Evolutionary conservation across 805 yeast genomes (phyloP).

Genomic region (Blastobotrys americana): DNA sequence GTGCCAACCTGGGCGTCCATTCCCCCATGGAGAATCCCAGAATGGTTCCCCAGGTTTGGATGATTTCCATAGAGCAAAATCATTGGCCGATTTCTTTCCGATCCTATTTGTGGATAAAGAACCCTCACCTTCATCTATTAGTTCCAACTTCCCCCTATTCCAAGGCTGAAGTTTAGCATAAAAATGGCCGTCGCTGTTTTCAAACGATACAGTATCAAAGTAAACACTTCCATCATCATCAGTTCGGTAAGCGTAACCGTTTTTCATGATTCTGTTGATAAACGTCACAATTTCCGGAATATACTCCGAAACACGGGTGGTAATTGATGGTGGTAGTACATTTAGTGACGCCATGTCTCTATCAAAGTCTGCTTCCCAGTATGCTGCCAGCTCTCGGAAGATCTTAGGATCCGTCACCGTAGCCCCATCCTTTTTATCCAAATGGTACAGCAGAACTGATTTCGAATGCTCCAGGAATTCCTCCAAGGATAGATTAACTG

Average conservation of each 20-base stretch:
- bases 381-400: conserved; percentile 74
- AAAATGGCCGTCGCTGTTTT: conserved; percentile 58
- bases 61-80: conserved; percentile 95
- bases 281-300: conserved; percentile 84
- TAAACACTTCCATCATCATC: conserved; percentile 84
- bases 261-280: conserved; percentile 63
- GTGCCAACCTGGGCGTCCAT: conserved; percentile 99
- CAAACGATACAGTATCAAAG: conserved; percentile 83
- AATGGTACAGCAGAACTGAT: conserved; percentile 64
- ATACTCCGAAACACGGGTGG: conserved; percentile 93
- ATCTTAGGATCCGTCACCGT: conserved; percentile 77
- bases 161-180: conserved; percentile 98
- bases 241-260: conserved; percentile 80
- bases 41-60: conserved; percentile 96
- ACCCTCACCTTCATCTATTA: conserved; percentile 94
- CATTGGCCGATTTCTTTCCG: conserved; percentile 68
- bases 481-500: conserved; percentile 17
- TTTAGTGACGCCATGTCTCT: conserved; percentile 79
- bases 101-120: conserved; percentile 49
- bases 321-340: conserved; percentile 75
- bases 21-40: conserved; percentile 96
- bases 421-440: conserved; percentile 68
- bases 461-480: conserved; percentile 47
- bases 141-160: conserved; percentile 83
- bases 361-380: conserved; percentile 82